phyloP scores from a whole-genome alignment of 1,139 yeast genomes.

The Saccharomyces pastorianus region DNA sequence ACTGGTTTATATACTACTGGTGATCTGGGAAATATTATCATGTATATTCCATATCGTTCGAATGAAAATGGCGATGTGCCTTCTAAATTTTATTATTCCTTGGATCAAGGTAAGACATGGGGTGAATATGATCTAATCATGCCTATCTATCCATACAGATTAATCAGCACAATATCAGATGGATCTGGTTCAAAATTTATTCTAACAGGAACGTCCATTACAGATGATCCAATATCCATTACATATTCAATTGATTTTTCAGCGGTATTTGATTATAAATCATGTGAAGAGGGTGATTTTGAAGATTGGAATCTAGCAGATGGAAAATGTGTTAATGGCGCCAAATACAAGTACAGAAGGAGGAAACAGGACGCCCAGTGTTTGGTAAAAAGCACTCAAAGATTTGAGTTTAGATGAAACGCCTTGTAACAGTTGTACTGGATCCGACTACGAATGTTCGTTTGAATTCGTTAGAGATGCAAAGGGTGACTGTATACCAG shows the following conservation, averaged over 20 bases:
- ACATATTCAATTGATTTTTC: conserved; percentile 48
- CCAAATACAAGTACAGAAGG: conserved; percentile 55
- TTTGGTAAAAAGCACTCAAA: conserved; percentile 52
- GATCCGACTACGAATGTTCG: conserved; percentile 68
- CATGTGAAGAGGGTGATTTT: conserved; percentile 49
- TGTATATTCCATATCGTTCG: conserved; percentile 40
- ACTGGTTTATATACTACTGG: conserved; percentile 61
- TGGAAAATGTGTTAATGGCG: conserved; percentile 69
- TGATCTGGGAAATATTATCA: conserved; percentile 69
- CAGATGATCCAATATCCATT: neutral
- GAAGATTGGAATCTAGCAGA: conserved; percentile 54
- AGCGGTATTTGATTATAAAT: conserved; percentile 45
- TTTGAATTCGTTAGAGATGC: conserved; percentile 43
- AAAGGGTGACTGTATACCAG: conserved; percentile 50
- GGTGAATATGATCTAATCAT: conserved; percentile 40
- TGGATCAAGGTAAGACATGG: conserved; percentile 75
- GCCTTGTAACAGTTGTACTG: conserved; percentile 53
- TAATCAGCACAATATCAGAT: conserved; percentile 56
- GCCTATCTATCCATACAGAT: conserved; percentile 26
- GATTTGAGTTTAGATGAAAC: conserved; percentile 50
- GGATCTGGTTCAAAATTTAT: conserved; percentile 60
- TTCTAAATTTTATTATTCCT: conserved; percentile 44
- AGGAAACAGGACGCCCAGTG: conserved; percentile 66
- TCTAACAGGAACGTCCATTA: conserved; percentile 37
- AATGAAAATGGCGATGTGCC: conserved; percentile 26